These are phyloP conservation scores for Fistulifera pelliculosa DNA, from an alignment of 108 stramenopile genomes.

Conservation along the genomic window DNA sequence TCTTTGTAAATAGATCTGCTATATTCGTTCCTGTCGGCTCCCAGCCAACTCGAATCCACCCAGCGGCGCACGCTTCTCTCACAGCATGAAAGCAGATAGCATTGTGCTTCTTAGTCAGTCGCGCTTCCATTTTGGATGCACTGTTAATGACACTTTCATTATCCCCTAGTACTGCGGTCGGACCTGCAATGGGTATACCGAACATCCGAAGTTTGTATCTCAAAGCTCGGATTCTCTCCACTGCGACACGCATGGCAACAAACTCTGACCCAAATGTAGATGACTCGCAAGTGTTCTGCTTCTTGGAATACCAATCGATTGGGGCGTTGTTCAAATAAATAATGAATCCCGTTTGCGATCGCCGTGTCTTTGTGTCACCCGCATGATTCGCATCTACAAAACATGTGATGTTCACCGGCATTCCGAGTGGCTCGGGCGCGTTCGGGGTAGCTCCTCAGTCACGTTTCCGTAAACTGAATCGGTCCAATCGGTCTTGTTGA, in stretches of 20 bases:
- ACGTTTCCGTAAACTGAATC: conserved; percentile 14
- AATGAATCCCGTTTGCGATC: conserved; percentile 11
- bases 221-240: conserved; percentile 19
- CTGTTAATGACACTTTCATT: conserved; percentile 25
- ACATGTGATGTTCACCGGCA: conserved; percentile 5
- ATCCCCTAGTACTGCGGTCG: conserved; percentile 9
- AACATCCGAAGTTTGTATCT: conserved; percentile 33
- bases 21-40: conserved; percentile 1
- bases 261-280: conserved; percentile 17
- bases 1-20: conserved; percentile 12
- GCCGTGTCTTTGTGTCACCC: conserved; percentile 2
- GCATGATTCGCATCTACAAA: conserved; percentile 6
- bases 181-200: conserved; percentile 15
- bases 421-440: conserved; percentile 9
- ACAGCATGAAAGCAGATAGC: conserved; percentile 34
- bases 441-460: conserved; percentile 6
- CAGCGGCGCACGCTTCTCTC: conserved; percentile 14
- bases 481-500: conserved; percentile 6
- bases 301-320: conserved; percentile 10
- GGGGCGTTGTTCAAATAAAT: conserved; percentile 9
- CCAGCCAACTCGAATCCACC: neutral
- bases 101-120: conserved; percentile 43
- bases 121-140: conserved; percentile 31
- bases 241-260: conserved; percentile 8
- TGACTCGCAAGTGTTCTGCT: conserved; percentile 14